phyloP scores from a whole-genome alignment of 371 early-diverging fungal genomes.

The Caulochytrium protostelioides region DNA sequence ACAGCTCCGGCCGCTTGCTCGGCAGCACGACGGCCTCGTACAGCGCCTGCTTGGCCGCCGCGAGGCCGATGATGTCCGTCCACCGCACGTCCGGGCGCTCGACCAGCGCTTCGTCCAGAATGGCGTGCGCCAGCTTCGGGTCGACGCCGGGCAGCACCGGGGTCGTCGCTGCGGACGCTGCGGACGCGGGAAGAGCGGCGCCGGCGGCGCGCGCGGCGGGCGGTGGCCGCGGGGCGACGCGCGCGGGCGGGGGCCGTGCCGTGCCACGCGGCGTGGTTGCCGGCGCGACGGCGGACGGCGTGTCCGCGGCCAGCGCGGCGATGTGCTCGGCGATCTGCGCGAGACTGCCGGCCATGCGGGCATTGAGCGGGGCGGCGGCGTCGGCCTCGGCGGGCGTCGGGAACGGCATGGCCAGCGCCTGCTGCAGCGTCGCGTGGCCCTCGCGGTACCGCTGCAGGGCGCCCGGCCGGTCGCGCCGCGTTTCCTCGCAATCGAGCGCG shows the following conservation, averaged over 20 bases:
- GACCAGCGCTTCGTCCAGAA: conserved; percentile 37
- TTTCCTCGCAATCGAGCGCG: conserved; percentile 15
- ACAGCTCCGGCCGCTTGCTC: conserved; percentile 50
- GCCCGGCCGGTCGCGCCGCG: conserved; percentile 3
- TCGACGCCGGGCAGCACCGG: conserved; percentile 23
- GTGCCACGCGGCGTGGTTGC: background rate
- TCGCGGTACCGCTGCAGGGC: conserved; percentile 12
- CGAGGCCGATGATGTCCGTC: conserved; percentile 47
- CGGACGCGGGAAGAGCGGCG: conserved; percentile 4
- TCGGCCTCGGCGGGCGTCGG: conserved; percentile 8
- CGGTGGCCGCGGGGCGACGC: background rate
- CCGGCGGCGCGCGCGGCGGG: background rate
- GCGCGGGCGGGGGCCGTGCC: background rate
- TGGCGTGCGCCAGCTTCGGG: conserved; percentile 27
- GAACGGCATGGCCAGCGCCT: conserved; percentile 10
- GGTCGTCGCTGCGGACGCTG: conserved; percentile 1
- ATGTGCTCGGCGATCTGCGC: conserved; percentile 15
- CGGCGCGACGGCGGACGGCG: background rate
- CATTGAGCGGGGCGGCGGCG: conserved; percentile 15
- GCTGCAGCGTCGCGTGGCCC: conserved; percentile 13
- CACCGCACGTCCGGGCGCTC: conserved; percentile 28
- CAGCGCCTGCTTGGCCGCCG: conserved; percentile 42
- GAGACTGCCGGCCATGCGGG: conserved; percentile 20
- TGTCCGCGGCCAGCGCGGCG: conserved; percentile 3
- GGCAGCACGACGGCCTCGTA: conserved; percentile 59